Percentiles rank a stretch among this genome's conserved stretches.
Conservation (phyloP, 139 green algal genomes). For the Asterochloris erici region DNA sequence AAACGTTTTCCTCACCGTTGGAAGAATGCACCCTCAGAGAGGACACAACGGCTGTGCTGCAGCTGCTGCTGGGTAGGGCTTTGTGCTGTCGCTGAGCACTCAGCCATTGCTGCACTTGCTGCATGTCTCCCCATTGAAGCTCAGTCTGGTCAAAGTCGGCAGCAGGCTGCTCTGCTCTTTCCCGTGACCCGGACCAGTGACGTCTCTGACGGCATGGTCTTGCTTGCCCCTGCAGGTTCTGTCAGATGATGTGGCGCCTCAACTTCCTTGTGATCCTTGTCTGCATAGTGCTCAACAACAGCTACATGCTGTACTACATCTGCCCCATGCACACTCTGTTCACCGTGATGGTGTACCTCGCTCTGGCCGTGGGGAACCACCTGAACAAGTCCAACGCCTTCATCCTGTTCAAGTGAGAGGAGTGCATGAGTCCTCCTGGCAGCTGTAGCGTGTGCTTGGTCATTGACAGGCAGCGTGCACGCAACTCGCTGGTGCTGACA, state of each 20-base stretch:
- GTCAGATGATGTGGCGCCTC: slow-evolving; percentile 96
- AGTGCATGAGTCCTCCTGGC: too few relatives aligned
- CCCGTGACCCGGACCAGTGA: too few relatives aligned
- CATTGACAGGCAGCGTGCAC: too few relatives aligned
- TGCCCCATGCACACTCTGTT: slow-evolving; percentile 98
- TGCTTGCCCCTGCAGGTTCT: slow-evolving; percentile 57
- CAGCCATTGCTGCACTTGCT: too few relatives aligned
- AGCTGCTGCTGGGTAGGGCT: neutral
- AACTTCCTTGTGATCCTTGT: slow-evolving; percentile 89
- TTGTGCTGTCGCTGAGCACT: too few relatives aligned
- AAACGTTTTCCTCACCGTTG: too few relatives aligned
- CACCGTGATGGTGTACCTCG: slow-evolving; percentile 88
- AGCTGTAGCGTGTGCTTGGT: too few relatives aligned
- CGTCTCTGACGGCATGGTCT: too few relatives aligned
- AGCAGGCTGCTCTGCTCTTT: too few relatives aligned
- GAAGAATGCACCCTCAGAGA: neutral
- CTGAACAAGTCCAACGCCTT: slow-evolving; percentile 62
- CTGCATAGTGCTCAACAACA: slow-evolving; percentile 83
- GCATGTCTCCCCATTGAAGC: too few relatives aligned
- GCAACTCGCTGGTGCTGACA: too few relatives aligned
- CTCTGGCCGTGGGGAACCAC: slow-evolving; percentile 55
- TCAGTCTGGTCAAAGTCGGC: too few relatives aligned
- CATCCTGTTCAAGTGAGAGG: slow-evolving; percentile 60
- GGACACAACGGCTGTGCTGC: neutral
- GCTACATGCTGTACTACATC: slow-evolving; percentile 99